A percentile compares a stretch with the other conserved stretches of the same genome.
These are phyloP conservation scores for Crithidia expoeki DNA, from an alignment of 208 protist genomes.

Conservation along the genomic window DNA sequence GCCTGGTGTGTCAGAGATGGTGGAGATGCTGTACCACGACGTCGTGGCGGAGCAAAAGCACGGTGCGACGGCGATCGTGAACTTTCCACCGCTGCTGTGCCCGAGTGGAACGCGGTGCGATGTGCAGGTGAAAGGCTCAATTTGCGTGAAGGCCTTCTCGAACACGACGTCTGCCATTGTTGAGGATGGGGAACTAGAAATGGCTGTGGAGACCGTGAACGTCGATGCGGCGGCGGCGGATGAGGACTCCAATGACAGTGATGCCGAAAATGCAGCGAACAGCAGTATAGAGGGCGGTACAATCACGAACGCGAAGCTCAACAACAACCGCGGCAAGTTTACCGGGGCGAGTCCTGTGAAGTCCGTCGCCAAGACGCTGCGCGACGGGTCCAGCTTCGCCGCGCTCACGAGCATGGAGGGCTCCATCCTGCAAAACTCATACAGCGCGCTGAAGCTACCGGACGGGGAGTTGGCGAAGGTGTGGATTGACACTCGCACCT, in stretches of 20 bases:
- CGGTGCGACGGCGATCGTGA: slow-evolving; percentile 54
- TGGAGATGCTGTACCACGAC: slow-evolving; percentile 88
- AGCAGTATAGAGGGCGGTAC: background rate
- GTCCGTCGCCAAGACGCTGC: slow-evolving; percentile 1
- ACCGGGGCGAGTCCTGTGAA: background rate
- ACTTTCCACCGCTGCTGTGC: slow-evolving; percentile 80
- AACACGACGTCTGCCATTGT: slow-evolving; percentile 37
- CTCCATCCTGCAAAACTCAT: slow-evolving; percentile 58
- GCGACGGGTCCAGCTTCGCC: background rate
- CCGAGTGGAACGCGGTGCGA: slow-evolving; percentile 73
- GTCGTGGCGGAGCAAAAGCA: slow-evolving; percentile 55
- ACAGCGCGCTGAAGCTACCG: slow-evolving; percentile 45
- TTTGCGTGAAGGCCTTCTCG: slow-evolving; percentile 81
- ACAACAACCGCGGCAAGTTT: background rate
- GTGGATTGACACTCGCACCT: slow-evolving; percentile 68
- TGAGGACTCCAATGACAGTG: slow-evolving; percentile 19
- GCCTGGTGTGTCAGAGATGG: slow-evolving; percentile 59
- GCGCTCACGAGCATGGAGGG: slow-evolving; percentile 28
- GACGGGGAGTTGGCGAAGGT: slow-evolving; percentile 66
- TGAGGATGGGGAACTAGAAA: slow-evolving; percentile 6
- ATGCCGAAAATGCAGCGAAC: background rate
- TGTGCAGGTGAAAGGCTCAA: slow-evolving; percentile 53
- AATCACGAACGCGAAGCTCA: background rate
- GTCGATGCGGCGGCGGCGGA: background rate
- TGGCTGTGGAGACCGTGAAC: background rate